A percentile compares a stretch with the other conserved stretches of the same genome.
Evolutionary conservation across 2,329 filamentous ascomycete species (phyloP).

Genomic region (Lachnellula hyalina): DNA sequence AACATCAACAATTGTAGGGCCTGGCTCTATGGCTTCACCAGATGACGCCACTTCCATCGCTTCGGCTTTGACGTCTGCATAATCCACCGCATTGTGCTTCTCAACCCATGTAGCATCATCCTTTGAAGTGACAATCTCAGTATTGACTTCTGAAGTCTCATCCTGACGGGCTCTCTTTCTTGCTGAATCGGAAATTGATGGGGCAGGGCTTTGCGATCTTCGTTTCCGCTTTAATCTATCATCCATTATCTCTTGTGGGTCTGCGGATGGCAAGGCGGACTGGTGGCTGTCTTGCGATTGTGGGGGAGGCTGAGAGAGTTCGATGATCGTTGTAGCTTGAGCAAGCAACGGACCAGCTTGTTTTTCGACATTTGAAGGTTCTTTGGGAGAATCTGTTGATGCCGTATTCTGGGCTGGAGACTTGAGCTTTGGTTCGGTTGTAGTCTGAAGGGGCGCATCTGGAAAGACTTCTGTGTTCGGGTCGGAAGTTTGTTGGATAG

Average conservation of each 20-base stretch:
- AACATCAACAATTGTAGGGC: constrained; percentile 13
- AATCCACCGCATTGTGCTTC: constrained; percentile 23
- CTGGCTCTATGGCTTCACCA: constrained; percentile 2
- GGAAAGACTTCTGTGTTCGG: constrained; percentile 4
- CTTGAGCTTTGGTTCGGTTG: background rate
- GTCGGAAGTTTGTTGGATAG: constrained; percentile 11
- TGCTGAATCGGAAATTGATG: constrained; percentile 46
- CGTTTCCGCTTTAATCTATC: constrained; percentile 63
- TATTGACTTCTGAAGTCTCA: constrained; percentile 8
- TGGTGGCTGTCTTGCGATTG: constrained; percentile 10
- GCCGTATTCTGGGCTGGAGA: background rate
- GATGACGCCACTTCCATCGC: constrained; percentile 3
- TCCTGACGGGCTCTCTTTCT: constrained; percentile 51
- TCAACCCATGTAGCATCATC: constrained; percentile 21
- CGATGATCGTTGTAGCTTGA: background rate
- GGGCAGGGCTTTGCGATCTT: constrained; percentile 57
- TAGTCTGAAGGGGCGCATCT: constrained; percentile 1
- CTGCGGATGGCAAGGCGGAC: constrained; percentile 22
- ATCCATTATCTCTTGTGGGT: constrained; percentile 35
- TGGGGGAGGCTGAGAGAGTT: constrained; percentile 3
- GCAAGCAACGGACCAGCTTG: background rate
- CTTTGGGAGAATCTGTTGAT: background rate
- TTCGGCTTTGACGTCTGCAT: constrained; percentile 10
- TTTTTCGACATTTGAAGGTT: background rate
- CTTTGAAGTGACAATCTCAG: constrained; percentile 11